Evolutionary conservation across 306 rosid species (phyloP).

Genomic region (Quillaja saponaria): DNA sequence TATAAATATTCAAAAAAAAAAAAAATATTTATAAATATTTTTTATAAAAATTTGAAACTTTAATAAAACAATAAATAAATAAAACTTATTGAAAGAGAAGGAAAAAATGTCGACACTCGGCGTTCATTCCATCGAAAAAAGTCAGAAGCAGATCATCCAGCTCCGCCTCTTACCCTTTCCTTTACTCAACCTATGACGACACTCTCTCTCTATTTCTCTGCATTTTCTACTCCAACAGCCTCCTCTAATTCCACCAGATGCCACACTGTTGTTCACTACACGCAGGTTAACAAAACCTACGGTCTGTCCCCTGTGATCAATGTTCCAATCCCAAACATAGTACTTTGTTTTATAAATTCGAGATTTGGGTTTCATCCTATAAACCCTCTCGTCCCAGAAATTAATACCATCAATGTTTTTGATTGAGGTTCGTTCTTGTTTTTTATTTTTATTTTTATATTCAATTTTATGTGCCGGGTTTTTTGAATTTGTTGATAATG

Average conservation of each 20-base stretch:
- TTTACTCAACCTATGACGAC: conserved; percentile 60
- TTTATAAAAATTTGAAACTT: too few species aligned
- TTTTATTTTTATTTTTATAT: background rate
- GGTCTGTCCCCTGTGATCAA: background rate
- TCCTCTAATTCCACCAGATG: too few species aligned
- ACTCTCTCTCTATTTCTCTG: conserved; percentile 26
- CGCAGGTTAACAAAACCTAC: background rate
- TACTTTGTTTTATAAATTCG: background rate
- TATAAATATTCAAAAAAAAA: too few species aligned
- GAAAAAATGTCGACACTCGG: conserved; percentile 75
- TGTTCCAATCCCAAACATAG: background rate
- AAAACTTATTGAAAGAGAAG: background rate
- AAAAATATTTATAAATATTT: too few species aligned
- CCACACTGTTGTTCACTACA: too few species aligned
- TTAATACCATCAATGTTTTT: conserved; percentile 48
- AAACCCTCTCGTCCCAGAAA: background rate
- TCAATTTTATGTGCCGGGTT: background rate
- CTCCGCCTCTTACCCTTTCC: background rate
- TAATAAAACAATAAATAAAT: too few species aligned
- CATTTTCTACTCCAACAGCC: background rate
- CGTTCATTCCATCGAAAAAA: conserved; percentile 32
- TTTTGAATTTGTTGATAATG: background rate
- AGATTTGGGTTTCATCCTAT: conserved; percentile 14
- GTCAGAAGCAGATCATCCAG: background rate
- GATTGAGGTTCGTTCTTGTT: conserved; percentile 52